A percentile compares a stretch with the other conserved stretches of the same genome.
Evolutionary conservation across 2,329 filamentous ascomycete species (phyloP).

Genomic region (Sclerotinia borealis): DNA sequence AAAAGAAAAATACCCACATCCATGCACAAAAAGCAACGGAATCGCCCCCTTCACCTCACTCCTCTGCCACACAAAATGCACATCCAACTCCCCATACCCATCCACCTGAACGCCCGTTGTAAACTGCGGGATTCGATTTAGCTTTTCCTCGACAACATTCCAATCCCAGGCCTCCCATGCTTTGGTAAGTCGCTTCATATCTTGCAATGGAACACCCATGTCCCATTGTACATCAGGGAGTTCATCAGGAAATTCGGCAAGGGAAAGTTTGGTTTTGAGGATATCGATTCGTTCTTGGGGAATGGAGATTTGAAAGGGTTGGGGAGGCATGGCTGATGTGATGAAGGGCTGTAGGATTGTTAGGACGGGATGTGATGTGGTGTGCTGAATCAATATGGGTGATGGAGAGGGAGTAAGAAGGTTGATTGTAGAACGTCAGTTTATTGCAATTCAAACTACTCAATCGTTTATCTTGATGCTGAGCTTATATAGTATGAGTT

Average conservation of each 20-base stretch:
- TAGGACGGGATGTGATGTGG: not conserved
- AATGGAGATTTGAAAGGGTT: slow-evolving; percentile 44
- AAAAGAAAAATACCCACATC: slow-evolving; percentile 37
- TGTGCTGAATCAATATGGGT: no score
- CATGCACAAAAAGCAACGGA: slow-evolving; percentile 55
- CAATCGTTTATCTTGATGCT: no score
- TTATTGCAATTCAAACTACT: not conserved
- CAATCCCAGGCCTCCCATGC: slow-evolving; percentile 59
- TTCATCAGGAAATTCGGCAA: slow-evolving; percentile 51
- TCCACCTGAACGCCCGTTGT: slow-evolving; percentile 46
- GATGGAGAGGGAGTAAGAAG: not conserved
- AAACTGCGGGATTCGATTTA: slow-evolving; percentile 55
- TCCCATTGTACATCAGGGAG: slow-evolving; percentile 46
- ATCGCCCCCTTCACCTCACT: slow-evolving; percentile 46
- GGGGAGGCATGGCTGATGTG: slow-evolving; percentile 18
- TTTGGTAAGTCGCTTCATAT: slow-evolving; percentile 51
- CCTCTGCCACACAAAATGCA: slow-evolving; percentile 59
- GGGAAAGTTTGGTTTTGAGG: slow-evolving; percentile 50
- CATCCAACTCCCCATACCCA: slow-evolving; percentile 51
- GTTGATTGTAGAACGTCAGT: not conserved
- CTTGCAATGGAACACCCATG: slow-evolving; percentile 53
- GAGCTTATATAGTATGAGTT: no score
- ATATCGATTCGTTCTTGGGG: slow-evolving; percentile 45
- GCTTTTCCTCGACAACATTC: slow-evolving; percentile 49
- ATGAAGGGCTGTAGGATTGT: not conserved